Evolutionary conservation across 140 eudicot species (phyloP).

Genomic region (Senecio squalidus): DNA sequence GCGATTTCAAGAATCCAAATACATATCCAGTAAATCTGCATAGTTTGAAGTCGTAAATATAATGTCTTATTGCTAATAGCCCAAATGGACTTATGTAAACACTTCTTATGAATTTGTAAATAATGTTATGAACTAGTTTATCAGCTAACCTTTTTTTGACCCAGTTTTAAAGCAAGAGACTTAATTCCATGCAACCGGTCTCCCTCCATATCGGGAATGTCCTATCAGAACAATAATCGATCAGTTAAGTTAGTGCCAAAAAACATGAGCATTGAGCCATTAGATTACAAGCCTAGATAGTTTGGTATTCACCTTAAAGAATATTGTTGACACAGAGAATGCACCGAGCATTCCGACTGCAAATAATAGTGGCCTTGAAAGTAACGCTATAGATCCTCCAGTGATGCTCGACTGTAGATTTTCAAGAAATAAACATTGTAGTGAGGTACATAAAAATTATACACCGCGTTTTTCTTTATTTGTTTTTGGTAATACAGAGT

Average conservation of each 20-base stretch:
- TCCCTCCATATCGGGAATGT: conserved; percentile 15
- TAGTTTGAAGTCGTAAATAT: neutral
- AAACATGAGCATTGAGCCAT: neutral
- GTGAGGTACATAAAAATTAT: neutral
- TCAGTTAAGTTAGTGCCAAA: neutral
- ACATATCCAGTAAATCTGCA: conserved; percentile 28
- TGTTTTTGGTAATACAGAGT: neutral
- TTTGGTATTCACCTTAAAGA: conserved; percentile 21
- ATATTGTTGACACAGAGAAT: conserved; percentile 28
- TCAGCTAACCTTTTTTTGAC: conserved; percentile 19
- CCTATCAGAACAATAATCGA: conserved; percentile 1
- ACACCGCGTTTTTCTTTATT: neutral
- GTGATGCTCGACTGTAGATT: conserved; percentile 1
- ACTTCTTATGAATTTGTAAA: no score
- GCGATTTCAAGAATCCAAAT: conserved; percentile 32
- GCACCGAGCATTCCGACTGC: conserved; percentile 25
- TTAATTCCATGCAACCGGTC: conserved; percentile 29
- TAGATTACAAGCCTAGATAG: neutral
- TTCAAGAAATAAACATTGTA: neutral
- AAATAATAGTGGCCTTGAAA: conserved; percentile 23
- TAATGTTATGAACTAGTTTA: neutral
- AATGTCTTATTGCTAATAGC: neutral
- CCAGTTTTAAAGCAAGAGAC: conserved; percentile 15
- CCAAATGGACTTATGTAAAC: neutral
- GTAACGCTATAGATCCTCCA: conserved; percentile 18